Conservation (phyloP, 1,284 basidiomycete species). For the Apiotrichum brassicae region DNA sequence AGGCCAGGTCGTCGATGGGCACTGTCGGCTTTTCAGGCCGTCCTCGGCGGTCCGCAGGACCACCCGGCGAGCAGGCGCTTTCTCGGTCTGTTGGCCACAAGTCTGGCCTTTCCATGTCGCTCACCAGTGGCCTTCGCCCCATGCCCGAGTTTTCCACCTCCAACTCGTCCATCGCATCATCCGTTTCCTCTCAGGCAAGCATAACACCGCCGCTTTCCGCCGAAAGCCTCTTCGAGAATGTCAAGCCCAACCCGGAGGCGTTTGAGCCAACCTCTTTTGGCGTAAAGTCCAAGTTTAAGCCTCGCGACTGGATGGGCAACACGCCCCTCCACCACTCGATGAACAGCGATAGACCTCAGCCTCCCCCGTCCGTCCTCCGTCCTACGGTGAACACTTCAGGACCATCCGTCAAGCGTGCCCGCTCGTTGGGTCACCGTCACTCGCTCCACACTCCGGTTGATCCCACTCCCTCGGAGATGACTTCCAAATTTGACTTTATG, state of each 20-base stretch:
- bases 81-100: constrained; percentile 45
- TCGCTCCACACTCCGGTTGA: constrained; percentile 22
- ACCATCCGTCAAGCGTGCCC: constrained; percentile 12
- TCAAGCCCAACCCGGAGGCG: constrained; percentile 46
- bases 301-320: constrained; percentile 43
- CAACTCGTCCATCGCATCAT: constrained; percentile 40
- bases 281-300: constrained; percentile 45
- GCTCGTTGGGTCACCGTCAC: constrained; percentile 11
- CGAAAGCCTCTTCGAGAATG: constrained; percentile 44
- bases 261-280: constrained; percentile 35
- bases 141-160: constrained; percentile 35
- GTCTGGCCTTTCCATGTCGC: constrained; percentile 41
- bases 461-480: constrained; percentile 18
- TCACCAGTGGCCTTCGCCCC: constrained; percentile 17
- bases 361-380: constrained; percentile 18
- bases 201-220: constrained; percentile 33
- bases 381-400: constrained; percentile 7
- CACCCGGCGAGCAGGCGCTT: constrained; percentile 22
- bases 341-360: constrained; percentile 12
- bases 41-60: not conserved
- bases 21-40: constrained; percentile 4
- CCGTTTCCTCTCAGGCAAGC: constrained; percentile 24
- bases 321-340: constrained; percentile 18
- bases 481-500: constrained; percentile 39
- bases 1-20: constrained; percentile 12